Percentiles rank a stretch among this genome's conserved stretches.
These are phyloP conservation scores for Solanum chilense DNA, from an alignment of 257 asterid species.

Conservation along the genomic window DNA sequence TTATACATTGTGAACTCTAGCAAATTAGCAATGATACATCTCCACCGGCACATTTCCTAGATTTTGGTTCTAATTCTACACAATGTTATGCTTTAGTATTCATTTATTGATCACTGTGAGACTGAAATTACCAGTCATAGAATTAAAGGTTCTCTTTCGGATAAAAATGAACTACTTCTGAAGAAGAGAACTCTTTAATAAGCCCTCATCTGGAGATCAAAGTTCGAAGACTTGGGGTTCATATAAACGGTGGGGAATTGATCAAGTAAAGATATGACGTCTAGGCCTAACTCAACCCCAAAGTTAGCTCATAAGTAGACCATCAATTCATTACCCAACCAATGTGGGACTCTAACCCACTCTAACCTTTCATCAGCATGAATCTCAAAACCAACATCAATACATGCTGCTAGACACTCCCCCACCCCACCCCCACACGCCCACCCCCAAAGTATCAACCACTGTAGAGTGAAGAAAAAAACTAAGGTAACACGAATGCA, in stretches of 20 bases:
- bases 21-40: neutral
- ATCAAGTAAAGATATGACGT: neutral
- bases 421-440: neutral
- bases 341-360: neutral
- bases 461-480: neutral
- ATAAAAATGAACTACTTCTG: neutral
- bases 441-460: neutral
- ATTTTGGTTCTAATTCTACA: neutral
- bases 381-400: neutral
- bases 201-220: neutral
- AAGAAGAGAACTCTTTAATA: neutral
- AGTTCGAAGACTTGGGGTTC: neutral
- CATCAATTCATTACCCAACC: neutral
- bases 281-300: neutral
- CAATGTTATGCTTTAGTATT: neutral
- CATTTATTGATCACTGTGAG: neutral
- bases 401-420: neutral
- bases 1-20: neutral
- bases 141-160: neutral
- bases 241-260: neutral
- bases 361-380: neutral
- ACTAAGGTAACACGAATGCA: neutral
- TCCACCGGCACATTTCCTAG: neutral
- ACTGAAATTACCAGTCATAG: neutral
- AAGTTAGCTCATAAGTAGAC: neutral